Conservation (phyloP, 2,329 filamentous ascomycete species). For the Aspergillus sergii region DNA sequence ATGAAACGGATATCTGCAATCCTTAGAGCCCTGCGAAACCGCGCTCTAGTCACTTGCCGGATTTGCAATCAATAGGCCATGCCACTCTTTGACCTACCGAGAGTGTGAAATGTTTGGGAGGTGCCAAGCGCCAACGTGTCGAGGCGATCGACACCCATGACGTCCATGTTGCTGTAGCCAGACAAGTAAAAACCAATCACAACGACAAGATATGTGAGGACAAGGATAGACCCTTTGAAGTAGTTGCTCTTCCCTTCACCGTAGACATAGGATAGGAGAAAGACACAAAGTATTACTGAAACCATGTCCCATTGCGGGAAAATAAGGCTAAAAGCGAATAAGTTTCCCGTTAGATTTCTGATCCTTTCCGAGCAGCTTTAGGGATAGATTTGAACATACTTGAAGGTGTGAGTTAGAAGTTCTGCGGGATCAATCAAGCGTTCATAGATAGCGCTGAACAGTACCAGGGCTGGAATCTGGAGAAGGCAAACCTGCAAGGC, state of each 20-base stretch:
- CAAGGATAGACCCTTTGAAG: constrained; percentile 96
- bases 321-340: constrained; percentile 62
- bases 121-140: constrained; percentile 49
- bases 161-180: constrained; percentile 59
- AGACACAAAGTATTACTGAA: constrained; percentile 91
- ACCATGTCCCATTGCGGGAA: constrained; percentile 99
- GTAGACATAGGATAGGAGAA: constrained; percentile 95
- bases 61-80: constrained; percentile 34
- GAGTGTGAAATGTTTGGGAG: constrained; percentile 44
- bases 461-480: constrained; percentile 88
- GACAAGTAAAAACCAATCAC: constrained; percentile 90
- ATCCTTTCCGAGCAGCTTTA: background rate
- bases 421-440: constrained; percentile 57
- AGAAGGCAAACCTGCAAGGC: constrained; percentile 93
- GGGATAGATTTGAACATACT: constrained; percentile 42
- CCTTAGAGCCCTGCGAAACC: background rate
- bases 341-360: background rate
- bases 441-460: constrained; percentile 81
- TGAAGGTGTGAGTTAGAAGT: constrained; percentile 55
- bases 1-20: background rate
- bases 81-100: constrained; percentile 42
- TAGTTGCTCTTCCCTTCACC: constrained; percentile 99
- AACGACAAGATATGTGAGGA: constrained; percentile 91
- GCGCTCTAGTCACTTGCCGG: background rate
- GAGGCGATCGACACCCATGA: constrained; percentile 50